phyloP scores from a whole-genome alignment of 345 rosid genomes.

The Viola odorata region DNA sequence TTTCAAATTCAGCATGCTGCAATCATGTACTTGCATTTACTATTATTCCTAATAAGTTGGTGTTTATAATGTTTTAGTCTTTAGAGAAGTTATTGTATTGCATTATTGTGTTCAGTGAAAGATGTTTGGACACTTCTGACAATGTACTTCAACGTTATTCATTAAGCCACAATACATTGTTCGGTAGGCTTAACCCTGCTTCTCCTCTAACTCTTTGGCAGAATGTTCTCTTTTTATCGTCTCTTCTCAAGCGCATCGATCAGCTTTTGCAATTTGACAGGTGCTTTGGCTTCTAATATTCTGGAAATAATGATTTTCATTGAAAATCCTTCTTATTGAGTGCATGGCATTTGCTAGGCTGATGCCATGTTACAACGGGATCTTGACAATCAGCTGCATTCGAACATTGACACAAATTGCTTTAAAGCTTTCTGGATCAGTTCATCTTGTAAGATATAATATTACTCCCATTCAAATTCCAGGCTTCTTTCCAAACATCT shows the following conservation, averaged over 20 bases:
- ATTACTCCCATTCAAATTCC: constrained; percentile 2
- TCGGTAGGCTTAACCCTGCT: constrained; percentile 11
- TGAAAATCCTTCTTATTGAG: constrained; percentile 3
- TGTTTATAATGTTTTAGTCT: too few species aligned
- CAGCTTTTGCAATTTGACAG: constrained; percentile 93
- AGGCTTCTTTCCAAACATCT: constrained; percentile 12
- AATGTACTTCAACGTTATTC: background rate
- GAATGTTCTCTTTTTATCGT: constrained; percentile 67
- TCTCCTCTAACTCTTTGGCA: constrained; percentile 36
- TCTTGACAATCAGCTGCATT: constrained; percentile 88
- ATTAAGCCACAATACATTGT: constrained; percentile 2
- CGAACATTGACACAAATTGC: constrained; percentile 82
- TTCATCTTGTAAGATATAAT: constrained; percentile 59
- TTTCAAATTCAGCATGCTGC: too few species aligned
- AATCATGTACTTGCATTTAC: too few species aligned
- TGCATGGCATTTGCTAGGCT: constrained; percentile 41
- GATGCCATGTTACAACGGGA: constrained; percentile 95
- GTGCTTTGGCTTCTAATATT: constrained; percentile 30
- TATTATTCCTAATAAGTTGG: too few species aligned
- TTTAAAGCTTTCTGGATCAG: constrained; percentile 65
- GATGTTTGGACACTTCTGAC: background rate
- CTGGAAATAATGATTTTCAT: background rate
- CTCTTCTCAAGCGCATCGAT: constrained; percentile 95
- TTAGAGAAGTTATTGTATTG: too few species aligned
- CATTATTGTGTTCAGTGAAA: too few species aligned